Evolutionary conservation across 164 flowering plant genomes (phyloP).

Genomic region (Brasenia schreberi): DNA sequence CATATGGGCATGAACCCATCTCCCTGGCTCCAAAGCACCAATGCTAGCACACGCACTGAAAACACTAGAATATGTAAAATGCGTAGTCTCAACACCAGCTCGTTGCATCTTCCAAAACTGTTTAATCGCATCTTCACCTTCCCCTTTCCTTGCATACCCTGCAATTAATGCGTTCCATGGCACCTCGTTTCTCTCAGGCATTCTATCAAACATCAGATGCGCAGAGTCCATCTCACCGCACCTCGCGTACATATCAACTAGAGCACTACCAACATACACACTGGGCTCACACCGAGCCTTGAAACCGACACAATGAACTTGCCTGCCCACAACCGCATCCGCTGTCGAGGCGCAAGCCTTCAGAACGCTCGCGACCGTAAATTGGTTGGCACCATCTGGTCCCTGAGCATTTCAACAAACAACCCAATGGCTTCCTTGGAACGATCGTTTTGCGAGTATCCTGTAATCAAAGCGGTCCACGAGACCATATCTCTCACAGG

Average conservation of each 20-base stretch:
- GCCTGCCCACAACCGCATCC: constrained; percentile 21
- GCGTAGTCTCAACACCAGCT: constrained; percentile 31
- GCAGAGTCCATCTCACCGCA: constrained; percentile 38
- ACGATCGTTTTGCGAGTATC: constrained; percentile 39
- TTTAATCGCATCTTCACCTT: constrained; percentile 32
- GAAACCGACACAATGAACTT: constrained; percentile 37
- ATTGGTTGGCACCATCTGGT: constrained; percentile 46
- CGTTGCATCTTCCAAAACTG: constrained; percentile 41
- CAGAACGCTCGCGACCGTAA: constrained; percentile 47
- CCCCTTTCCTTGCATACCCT: constrained; percentile 48
- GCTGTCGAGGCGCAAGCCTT: constrained; percentile 34
- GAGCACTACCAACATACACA: constrained; percentile 50
- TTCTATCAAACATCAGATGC: constrained; percentile 23
- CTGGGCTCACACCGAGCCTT: constrained; percentile 31
- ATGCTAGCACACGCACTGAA: constrained; percentile 40
- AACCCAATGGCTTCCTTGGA: constrained; percentile 30
- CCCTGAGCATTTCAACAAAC: constrained; percentile 35
- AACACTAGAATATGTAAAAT: constrained; percentile 49
- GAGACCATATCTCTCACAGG: constrained; percentile 35
- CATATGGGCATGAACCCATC: constrained; percentile 63
- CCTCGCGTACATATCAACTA: constrained; percentile 60
- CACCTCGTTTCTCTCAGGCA: constrained; percentile 44
- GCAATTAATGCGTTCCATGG: constrained; percentile 81
- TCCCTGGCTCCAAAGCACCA: constrained; percentile 62
- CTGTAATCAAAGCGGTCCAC: constrained; percentile 52